Conservation (phyloP, 2,329 filamentous ascomycete species). For the Epichloe amarillans region DNA sequence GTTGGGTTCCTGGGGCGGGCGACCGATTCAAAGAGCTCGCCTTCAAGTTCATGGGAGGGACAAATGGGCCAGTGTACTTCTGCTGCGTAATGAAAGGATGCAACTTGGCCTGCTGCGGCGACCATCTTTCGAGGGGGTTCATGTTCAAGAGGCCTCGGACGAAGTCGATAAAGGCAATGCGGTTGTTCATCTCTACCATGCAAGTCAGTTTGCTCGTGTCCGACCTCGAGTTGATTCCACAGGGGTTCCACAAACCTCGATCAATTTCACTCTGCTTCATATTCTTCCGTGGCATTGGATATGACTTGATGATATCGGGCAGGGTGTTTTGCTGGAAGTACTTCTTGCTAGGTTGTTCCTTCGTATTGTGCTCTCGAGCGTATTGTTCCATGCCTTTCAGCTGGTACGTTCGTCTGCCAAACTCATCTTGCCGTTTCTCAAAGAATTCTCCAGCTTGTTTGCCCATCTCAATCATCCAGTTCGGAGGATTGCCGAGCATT, state of each 20-base stretch:
- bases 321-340: conserved; percentile 93
- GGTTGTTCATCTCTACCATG: conserved; percentile 85
- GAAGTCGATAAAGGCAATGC: conserved; percentile 95
- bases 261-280: conserved; percentile 98
- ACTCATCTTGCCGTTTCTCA: conserved; percentile 84
- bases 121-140: conserved; percentile 94
- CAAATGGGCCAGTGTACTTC: conserved; percentile 91
- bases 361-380: conserved; percentile 85
- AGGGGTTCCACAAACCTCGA: conserved; percentile 47
- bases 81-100: conserved; percentile 98
- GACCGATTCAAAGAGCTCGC: conserved; percentile 74
- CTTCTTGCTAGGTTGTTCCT: conserved; percentile 98
- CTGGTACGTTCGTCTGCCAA: conserved; percentile 77
- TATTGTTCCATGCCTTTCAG: conserved; percentile 98
- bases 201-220: neutral
- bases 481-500: conserved; percentile 91
- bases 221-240: neutral
- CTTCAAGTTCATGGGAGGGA: conserved; percentile 94
- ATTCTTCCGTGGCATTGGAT: conserved; percentile 96
- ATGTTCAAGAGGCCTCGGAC: conserved; percentile 86
- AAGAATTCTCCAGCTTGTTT: conserved; percentile 98
- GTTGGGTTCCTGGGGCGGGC: conserved; percentile 82
- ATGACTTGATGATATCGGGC: conserved; percentile 94
- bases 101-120: conserved; percentile 89
- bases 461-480: conserved; percentile 98